phyloP scores from a whole-genome alignment of 2,329 filamentous ascomycete genomes.

The Neofusicoccum ribis region DNA sequence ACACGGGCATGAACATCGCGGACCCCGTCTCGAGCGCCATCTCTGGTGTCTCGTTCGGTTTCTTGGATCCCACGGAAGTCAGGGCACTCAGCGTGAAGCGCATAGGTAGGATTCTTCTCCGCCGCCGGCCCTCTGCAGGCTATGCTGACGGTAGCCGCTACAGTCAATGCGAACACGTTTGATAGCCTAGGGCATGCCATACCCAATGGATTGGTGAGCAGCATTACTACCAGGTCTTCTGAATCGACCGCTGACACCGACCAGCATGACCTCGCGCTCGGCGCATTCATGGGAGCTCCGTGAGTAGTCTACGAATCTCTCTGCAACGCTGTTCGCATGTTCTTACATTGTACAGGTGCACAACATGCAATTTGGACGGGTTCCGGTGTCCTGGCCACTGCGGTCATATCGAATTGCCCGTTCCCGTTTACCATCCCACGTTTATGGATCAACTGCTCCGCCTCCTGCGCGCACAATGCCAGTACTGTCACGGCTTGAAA shows the following conservation, averaged over 20 bases:
- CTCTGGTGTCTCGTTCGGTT: constrained; percentile 84
- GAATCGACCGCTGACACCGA: no score
- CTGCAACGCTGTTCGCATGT: background rate
- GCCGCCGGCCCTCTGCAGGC: background rate
- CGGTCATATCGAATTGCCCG: constrained; percentile 92
- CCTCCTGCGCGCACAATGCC: constrained; percentile 81
- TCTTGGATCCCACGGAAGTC: constrained; percentile 81
- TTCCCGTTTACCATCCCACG: constrained; percentile 92
- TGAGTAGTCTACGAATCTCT: constrained; percentile 48
- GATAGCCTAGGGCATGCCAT: constrained; percentile 87
- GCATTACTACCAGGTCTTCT: no score
- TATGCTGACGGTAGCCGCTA: no score
- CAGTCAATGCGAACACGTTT: constrained; percentile 79
- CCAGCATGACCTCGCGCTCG: constrained; percentile 80
- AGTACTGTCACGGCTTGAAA: constrained; percentile 86
- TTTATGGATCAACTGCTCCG: constrained; percentile 92
- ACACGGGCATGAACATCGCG: constrained; percentile 46
- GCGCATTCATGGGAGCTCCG: constrained; percentile 83
- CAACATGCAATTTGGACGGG: constrained; percentile 85
- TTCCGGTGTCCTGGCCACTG: constrained; percentile 84
- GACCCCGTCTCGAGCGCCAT: constrained; percentile 83
- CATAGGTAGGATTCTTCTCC: constrained; percentile 50
- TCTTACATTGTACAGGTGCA: constrained; percentile 60
- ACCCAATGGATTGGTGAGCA: constrained; percentile 68
- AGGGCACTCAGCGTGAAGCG: constrained; percentile 86